phyloP scores from a whole-genome alignment of 2,329 filamentous ascomycete species.

The Trichoderma asperellum region DNA sequence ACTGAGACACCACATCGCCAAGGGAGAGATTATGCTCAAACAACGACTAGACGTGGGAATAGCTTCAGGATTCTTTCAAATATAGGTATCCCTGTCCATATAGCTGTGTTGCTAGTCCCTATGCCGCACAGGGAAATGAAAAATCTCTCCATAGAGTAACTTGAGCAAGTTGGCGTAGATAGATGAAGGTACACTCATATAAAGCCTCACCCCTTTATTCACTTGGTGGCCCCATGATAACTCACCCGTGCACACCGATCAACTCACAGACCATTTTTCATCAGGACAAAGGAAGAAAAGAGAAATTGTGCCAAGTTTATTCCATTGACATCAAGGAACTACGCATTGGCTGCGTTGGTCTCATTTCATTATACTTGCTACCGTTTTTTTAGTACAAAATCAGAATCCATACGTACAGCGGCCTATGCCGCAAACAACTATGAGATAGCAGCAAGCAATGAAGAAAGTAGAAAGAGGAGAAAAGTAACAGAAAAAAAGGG shows the following conservation, averaged over 20 bases:
- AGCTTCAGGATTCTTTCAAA: neutral
- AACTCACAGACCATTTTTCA: neutral
- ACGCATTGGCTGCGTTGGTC: slow-evolving; percentile 28
- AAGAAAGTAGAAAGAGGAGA: slow-evolving; percentile 25
- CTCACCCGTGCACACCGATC: neutral
- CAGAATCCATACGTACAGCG: slow-evolving; percentile 29
- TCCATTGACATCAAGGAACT: slow-evolving; percentile 22
- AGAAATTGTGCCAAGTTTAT: neutral
- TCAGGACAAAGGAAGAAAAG: neutral
- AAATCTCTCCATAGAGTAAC: neutral
- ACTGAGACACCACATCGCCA: neutral
- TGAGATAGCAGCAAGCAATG: slow-evolving; percentile 23
- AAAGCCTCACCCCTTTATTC: neutral
- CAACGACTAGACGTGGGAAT: neutral
- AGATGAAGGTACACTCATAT: neutral
- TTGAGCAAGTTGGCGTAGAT: neutral
- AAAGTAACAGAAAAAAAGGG: slow-evolving; percentile 25
- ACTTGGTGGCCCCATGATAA: neutral
- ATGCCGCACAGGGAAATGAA: neutral
- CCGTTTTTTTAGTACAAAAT: slow-evolving; percentile 31
- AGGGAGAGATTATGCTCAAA: neutral
- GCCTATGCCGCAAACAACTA: slow-evolving; percentile 17
- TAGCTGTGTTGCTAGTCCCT: neutral
- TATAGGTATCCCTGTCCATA: too few relatives aligned
- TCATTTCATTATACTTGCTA: slow-evolving; percentile 30